Percentiles rank a stretch among this genome's conserved stretches.
These are phyloP conservation scores for Steccherinum ochraceum DNA, from an alignment of 768 basidiomycete species.

Conservation along the genomic window DNA sequence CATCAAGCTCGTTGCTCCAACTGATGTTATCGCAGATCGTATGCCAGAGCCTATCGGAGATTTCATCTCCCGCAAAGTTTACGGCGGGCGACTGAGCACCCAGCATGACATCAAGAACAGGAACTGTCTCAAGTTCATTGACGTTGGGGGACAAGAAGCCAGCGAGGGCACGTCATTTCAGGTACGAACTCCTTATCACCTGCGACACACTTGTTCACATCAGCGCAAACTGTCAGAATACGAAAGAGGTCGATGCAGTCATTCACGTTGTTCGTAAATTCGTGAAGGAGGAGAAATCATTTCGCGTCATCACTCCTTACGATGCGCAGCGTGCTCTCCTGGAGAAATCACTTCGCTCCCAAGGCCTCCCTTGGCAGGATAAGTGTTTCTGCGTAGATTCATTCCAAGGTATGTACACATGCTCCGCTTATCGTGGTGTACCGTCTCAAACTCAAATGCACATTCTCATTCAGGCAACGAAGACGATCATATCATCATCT, in stretches of 20 bases:
- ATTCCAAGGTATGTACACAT: constrained; percentile 25
- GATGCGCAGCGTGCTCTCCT: constrained; percentile 26
- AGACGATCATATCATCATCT: constrained; percentile 26
- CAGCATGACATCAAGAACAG: constrained; percentile 8
- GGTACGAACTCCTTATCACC: constrained; percentile 27
- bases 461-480: constrained; percentile 25
- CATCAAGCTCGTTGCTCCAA: not conserved
- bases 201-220: constrained; percentile 1
- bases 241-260: constrained; percentile 19
- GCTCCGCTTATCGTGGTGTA: constrained; percentile 2
- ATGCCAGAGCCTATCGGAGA: constrained; percentile 26
- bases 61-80: constrained; percentile 28
- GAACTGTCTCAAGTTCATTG: constrained; percentile 29
- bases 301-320: constrained; percentile 29
- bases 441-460: constrained; percentile 4
- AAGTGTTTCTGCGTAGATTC: constrained; percentile 29
- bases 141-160: constrained; percentile 31
- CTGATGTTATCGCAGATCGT: constrained; percentile 21
- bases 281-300: constrained; percentile 14
- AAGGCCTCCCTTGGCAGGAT: constrained; percentile 22
- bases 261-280: constrained; percentile 18
- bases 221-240: constrained; percentile 19
- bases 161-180: constrained; percentile 30
- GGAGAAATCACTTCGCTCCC: constrained; percentile 30
- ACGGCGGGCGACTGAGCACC: constrained; percentile 20